These are phyloP conservation scores for Capsicum pubescens DNA, from an alignment of 257 asterid genomes.

Conservation along the genomic window DNA sequence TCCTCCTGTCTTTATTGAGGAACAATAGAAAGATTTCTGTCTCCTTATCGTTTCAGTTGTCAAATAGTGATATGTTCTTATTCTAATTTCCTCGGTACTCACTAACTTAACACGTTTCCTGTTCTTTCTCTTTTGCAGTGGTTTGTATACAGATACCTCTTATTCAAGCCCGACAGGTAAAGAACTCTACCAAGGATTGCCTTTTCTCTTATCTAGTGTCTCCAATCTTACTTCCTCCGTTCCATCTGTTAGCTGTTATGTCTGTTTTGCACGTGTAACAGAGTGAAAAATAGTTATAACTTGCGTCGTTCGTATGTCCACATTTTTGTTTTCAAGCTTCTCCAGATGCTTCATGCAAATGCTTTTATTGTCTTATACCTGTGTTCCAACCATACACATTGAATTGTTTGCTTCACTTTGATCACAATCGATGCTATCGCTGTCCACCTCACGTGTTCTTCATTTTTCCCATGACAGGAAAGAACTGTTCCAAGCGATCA, in stretches of 20 bases:
- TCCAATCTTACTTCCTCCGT: neutral
- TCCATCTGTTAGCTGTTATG: neutral
- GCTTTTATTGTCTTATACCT: neutral
- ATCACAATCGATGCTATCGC: neutral
- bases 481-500: conserved; percentile 61
- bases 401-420: neutral
- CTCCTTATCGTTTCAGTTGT: conserved; percentile 23
- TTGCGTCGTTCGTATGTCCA: neutral
- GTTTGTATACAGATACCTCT: conserved; percentile 87
- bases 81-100: conserved; percentile 24
- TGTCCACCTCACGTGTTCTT: neutral
- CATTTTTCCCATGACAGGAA: conserved; percentile 43
- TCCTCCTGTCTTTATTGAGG: conserved; percentile 11
- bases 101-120: conserved; percentile 31
- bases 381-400: neutral
- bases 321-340: neutral
- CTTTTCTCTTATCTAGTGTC: neutral
- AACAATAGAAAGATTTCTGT: neutral
- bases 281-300: neutral
- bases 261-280: neutral
- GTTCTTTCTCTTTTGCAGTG: conserved; percentile 58
- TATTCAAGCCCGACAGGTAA: conserved; percentile 92
- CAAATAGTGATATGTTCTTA: neutral
- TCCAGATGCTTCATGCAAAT: neutral
- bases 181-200: conserved; percentile 24